phyloP scores from a whole-genome alignment of 2,329 filamentous ascomycete genomes.

The Verticillium albo-atrum region DNA sequence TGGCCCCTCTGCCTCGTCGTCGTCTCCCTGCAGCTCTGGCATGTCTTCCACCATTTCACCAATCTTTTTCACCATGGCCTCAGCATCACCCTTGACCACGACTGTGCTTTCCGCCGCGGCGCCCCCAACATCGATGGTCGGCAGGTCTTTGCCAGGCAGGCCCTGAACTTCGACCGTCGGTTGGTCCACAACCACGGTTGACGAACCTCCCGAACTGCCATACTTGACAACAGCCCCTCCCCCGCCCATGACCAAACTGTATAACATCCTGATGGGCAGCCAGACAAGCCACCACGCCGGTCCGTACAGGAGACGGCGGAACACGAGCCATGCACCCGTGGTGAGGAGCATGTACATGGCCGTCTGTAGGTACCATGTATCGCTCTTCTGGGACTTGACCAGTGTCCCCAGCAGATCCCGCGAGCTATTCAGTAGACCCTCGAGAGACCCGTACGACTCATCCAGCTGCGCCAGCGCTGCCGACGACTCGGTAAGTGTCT shows the following conservation, averaged over 20 bases:
- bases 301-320: conserved; percentile 80
- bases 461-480: conserved; percentile 75
- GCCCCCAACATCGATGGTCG: conserved; percentile 44
- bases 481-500: conserved; percentile 81
- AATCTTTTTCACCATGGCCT: conserved; percentile 48
- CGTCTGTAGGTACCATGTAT: conserved; percentile 96
- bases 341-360: conserved; percentile 75
- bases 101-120: conserved; percentile 16
- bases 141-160: conserved; percentile 37
- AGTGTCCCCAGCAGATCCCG: conserved; percentile 73
- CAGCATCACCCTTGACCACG: conserved; percentile 21
- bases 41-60: conserved; percentile 44
- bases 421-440: conserved; percentile 70
- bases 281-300: conserved; percentile 87
- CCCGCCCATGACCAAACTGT: conserved; percentile 52
- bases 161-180: conserved; percentile 25
- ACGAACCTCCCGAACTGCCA: conserved; percentile 15
- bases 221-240: conserved; percentile 44
- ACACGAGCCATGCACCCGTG: conserved; percentile 82
- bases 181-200: conserved; percentile 19
- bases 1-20: conserved; percentile 3
- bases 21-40: conserved; percentile 10
- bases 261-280: conserved; percentile 68
- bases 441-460: conserved; percentile 76
- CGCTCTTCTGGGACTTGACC: conserved; percentile 84